Conservation (phyloP, 2,329 filamentous ascomycete genomes). For the Fusarium sp. region DNA sequence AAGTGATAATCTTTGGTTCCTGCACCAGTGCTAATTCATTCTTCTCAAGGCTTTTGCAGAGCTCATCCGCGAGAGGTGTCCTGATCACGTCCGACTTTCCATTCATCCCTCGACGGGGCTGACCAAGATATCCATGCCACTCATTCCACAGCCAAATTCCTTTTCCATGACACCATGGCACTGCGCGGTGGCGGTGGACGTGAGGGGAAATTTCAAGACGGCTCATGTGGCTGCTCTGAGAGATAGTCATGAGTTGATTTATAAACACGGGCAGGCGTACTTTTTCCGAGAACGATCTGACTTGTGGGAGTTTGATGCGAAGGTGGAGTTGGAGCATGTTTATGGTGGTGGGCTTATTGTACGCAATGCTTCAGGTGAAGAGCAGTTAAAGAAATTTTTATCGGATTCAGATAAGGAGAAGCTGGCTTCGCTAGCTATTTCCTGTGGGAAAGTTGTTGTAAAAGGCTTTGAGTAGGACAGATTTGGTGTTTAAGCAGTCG, state of each 20-base stretch:
- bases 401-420: background rate
- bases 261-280: background rate
- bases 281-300: background rate
- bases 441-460: background rate
- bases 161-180: conserved; percentile 35
- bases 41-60: conserved; percentile 19
- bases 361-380: background rate
- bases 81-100: conserved; percentile 22
- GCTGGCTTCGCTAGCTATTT: background rate
- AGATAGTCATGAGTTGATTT: too few relatives aligned
- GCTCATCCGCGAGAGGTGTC: conserved; percentile 13
- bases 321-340: background rate
- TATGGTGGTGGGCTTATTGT: background rate
- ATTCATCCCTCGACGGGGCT: conserved; percentile 24
- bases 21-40: too few relatives aligned
- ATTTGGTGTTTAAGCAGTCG: too few relatives aligned
- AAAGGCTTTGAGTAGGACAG: too few relatives aligned
- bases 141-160: conserved; percentile 27
- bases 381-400: background rate
- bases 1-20: too few relatives aligned
- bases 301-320: background rate
- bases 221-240: too few relatives aligned
- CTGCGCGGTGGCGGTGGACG: conserved; percentile 28
- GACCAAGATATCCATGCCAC: conserved; percentile 30
- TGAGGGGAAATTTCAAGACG: conserved; percentile 15